A percentile compares a stretch with the other conserved stretches of the same genome.
These are phyloP conservation scores for Ilyonectria robusta DNA, from an alignment of 2,329 filamentous ascomycete species.

Conservation along the genomic window DNA sequence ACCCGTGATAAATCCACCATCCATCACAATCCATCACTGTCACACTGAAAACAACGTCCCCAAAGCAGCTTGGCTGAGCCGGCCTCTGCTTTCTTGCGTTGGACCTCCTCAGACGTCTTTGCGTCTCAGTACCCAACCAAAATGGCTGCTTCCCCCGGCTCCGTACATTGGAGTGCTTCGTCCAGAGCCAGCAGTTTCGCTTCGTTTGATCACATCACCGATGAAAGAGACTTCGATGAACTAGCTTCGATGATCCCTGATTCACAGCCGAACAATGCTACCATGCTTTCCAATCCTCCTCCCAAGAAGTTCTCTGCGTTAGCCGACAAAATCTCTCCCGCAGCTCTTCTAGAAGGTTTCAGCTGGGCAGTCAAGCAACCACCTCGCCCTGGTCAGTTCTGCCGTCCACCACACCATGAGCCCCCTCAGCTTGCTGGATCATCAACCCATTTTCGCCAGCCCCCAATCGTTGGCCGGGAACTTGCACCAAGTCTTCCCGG, in stretches of 20 bases:
- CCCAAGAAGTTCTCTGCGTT: constrained; percentile 32
- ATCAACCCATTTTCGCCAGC: constrained; percentile 13
- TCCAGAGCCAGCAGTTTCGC: constrained; percentile 20
- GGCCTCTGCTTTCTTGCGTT: neutral
- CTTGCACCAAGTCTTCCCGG: neutral
- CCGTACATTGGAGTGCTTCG: neutral
- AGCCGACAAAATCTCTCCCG: constrained; percentile 41
- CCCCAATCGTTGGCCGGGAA: neutral
- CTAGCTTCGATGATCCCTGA: constrained; percentile 29
- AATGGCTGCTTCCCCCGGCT: constrained; percentile 27
- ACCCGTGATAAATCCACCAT: neutral
- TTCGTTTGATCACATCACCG: constrained; percentile 20
- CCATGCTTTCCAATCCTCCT: neutral
- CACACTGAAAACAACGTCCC: neutral
- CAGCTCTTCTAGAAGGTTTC: constrained; percentile 43
- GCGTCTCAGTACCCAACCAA: neutral
- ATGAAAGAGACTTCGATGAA: constrained; percentile 30
- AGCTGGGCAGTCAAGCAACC: constrained; percentile 38
- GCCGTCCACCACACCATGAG: constrained; percentile 32
- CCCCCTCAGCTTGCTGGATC: neutral
- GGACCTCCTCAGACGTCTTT: too few species aligned
- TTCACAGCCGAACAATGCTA: constrained; percentile 20
- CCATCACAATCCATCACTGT: neutral
- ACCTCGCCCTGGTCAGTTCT: constrained; percentile 43
- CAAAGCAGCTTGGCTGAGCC: neutral